phyloP scores from a whole-genome alignment of 2,329 filamentous ascomycete species.

The Metarhizium robertsii region DNA sequence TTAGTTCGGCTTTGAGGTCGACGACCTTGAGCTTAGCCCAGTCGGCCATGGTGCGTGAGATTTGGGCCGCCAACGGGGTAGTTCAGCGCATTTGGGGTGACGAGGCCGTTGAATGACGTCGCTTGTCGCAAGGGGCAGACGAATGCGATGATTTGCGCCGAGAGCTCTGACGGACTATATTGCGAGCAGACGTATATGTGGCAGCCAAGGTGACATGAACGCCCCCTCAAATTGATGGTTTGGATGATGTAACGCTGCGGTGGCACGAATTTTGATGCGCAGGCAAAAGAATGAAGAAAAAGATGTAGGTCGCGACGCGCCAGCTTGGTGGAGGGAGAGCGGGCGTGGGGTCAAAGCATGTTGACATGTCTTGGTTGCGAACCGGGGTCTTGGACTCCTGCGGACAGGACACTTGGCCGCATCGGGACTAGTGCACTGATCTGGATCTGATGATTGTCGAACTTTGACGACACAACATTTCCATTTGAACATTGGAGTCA shows the following conservation, averaged over 20 bases:
- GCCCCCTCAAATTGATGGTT: not conserved
- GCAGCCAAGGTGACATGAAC: not conserved
- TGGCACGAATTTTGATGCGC: not conserved
- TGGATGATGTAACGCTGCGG: not conserved
- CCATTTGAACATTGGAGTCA: constrained; percentile 7
- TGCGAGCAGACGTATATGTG: not conserved
- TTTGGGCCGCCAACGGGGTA: not conserved
- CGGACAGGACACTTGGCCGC: not conserved
- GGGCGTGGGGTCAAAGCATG: not conserved
- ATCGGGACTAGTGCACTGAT: not conserved
- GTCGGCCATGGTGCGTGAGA: constrained; percentile 32
- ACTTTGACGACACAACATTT: not conserved
- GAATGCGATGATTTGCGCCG: not conserved
- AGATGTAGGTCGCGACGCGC: not conserved
- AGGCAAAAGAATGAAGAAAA: not conserved
- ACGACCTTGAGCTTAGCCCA: constrained; percentile 59
- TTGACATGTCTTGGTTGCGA: not conserved
- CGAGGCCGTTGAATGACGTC: not conserved
- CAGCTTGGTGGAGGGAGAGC: not conserved
- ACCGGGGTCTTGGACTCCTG: not conserved
- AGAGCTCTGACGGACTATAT: not conserved
- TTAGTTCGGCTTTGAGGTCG: constrained; percentile 67
- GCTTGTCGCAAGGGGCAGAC: not conserved
- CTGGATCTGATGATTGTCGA: no score
- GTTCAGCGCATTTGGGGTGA: not conserved